Evolutionary conservation across 768 basidiomycete genomes (phyloP), one percentile per base, ranked within the genome.

Genomic region (Lenzites betulinus): DNA sequence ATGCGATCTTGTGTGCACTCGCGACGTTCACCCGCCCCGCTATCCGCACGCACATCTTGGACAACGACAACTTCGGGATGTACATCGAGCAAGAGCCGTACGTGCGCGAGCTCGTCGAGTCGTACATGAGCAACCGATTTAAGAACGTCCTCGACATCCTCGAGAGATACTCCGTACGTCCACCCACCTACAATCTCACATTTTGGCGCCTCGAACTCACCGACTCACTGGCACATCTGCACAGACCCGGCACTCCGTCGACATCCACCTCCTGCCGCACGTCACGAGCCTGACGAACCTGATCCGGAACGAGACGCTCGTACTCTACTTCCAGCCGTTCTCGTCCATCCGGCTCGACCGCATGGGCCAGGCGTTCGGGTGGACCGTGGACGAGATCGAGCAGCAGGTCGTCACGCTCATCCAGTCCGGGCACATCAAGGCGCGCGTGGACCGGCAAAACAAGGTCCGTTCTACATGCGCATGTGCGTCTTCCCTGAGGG

Each of bases 251-350:
- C 90, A 95, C 69, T 75, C 79, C 44, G 76, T 93, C 54, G 92
- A 95, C 70, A 81, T 92, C 43, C 90, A 95, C 72, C 82, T 97
- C 18, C 76, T 80, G 6, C 70, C 77, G 5, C 94, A 97, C 69
- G 80, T 93, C 39, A 65, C 74, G 52, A 81, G 81, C 12, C 78
- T 98, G 49, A 83, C 83, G 38, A 80, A 79, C 66, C 78, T 84
- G 30, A 89, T 98, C 73, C 86, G 85, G 41, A 86, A 89, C 65
- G 86, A 85, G 60, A 88, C 93, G 0, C 79, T 98, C 50, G 78
- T 84, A n/a, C 83, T 93, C 49, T 98, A 95, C 75, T 94, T 97
- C 79, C 83, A 87, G 66, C 95, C 95, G 0, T 98, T 95, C 73
- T 81, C 89, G 26, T 85, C 90, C 9, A 92, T 97, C 70, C 81